These are phyloP conservation scores for Coemansia sp. DNA, from an alignment of 192 early-diverging fungal genomes.

Conservation along the genomic window DNA sequence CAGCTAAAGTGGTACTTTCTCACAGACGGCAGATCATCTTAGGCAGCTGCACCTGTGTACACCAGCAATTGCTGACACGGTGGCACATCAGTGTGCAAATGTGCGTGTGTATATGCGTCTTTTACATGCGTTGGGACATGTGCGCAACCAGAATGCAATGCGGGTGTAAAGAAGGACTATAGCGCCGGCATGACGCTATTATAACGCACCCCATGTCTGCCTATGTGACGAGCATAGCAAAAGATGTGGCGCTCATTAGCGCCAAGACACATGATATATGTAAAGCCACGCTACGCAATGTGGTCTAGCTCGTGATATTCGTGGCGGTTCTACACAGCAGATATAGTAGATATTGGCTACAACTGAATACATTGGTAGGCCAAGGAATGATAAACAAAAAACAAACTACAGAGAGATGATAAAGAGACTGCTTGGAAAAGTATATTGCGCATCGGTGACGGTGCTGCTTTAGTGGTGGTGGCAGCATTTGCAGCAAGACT, in stretches of 20 bases:
- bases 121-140: background rate
- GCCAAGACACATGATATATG: background rate
- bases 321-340: background rate
- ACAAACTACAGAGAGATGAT: conserved; percentile 25
- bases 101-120: background rate
- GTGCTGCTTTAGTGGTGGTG: conserved; percentile 37
- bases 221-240: background rate
- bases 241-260: background rate
- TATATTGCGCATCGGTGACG: conserved; percentile 8
- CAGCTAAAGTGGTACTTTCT: background rate
- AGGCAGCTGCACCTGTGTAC: background rate
- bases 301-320: background rate
- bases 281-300: background rate
- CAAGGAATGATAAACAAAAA: background rate
- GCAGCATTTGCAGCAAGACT: conserved; percentile 29
- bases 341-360: conserved; percentile 2
- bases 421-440: background rate
- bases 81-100: background rate
- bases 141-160: background rate
- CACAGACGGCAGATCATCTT: background rate
- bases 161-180: background rate
- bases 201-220: background rate
- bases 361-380: background rate
- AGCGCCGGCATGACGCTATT: background rate
- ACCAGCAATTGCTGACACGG: background rate